Conservation (phyloP, 2,329 filamentous ascomycete species). For the Tolypocladium amazonense region DNA sequence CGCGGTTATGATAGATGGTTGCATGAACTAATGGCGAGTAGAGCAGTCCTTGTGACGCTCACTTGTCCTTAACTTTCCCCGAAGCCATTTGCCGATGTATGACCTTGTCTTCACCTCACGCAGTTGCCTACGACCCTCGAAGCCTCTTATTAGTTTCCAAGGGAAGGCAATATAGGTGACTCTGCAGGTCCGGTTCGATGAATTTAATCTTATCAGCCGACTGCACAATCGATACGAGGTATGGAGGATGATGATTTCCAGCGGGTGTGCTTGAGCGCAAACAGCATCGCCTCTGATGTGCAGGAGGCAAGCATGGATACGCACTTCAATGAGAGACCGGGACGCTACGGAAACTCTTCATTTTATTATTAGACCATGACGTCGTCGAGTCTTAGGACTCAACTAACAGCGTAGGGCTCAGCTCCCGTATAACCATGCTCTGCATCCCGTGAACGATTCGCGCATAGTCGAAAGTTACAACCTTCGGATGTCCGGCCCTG, state of each 20-base stretch:
- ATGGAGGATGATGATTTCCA: too few species aligned
- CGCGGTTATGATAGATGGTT: background rate
- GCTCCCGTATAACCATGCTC: conserved; percentile 6
- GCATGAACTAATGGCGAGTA: background rate
- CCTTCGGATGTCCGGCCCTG: too few species aligned
- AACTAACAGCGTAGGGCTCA: conserved; percentile 11
- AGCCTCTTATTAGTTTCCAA: background rate
- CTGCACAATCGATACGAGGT: too few species aligned
- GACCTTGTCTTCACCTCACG: background rate
- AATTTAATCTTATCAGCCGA: too few species aligned
- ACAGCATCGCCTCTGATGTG: too few species aligned
- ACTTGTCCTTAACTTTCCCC: background rate
- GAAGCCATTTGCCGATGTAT: background rate
- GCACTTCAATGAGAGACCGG: too few species aligned
- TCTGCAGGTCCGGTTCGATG: too few species aligned
- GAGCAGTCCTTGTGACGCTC: background rate
- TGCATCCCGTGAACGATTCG: conserved; percentile 7
- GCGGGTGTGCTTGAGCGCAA: too few species aligned
- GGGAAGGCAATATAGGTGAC: too few species aligned
- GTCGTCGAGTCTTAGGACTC: conserved; percentile 10
- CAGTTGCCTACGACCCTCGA: background rate
- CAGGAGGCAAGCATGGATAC: too few species aligned
- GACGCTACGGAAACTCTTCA: conserved; percentile 1
- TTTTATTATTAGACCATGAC: conserved; percentile 9
- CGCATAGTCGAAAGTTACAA: conserved; percentile 19